These are phyloP conservation scores for Aquilaria yunnanensis DNA, from an alignment of 345 rosid species.

Conservation along the genomic window DNA sequence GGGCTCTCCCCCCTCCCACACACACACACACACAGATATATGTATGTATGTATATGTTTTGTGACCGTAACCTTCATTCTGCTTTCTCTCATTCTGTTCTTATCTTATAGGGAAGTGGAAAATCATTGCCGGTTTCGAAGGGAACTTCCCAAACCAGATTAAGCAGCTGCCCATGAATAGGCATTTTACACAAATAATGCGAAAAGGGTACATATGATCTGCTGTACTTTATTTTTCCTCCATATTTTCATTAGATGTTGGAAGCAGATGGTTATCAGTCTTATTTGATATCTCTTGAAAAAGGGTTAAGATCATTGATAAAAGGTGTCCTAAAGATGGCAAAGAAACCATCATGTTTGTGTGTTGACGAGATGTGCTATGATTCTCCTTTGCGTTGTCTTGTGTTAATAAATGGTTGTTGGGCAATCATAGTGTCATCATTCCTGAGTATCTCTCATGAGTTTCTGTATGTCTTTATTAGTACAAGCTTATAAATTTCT, in stretches of 20 bases:
- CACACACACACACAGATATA: too few relatives aligned
- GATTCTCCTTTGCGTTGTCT: too few relatives aligned
- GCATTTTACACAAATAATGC: slow-evolving; percentile 86
- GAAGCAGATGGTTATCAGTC: slow-evolving; percentile 99
- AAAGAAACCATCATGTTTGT: slow-evolving; percentile 88
- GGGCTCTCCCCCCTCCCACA: too few relatives aligned
- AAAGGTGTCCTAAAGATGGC: slow-evolving; percentile 95
- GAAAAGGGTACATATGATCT: slow-evolving; percentile 60
- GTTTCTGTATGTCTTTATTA: too few relatives aligned
- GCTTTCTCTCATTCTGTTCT: neutral
- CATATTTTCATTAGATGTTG: slow-evolving; percentile 47
- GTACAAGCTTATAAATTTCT: too few relatives aligned
- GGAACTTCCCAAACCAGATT: slow-evolving; percentile 84
- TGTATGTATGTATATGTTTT: too few relatives aligned
- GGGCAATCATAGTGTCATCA: too few relatives aligned
- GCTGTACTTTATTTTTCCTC: slow-evolving; percentile 4
- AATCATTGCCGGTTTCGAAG: slow-evolving; percentile 96
- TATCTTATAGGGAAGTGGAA: slow-evolving; percentile 85
- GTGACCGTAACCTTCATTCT: neutral
- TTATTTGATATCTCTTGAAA: slow-evolving; percentile 98
- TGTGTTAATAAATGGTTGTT: too few relatives aligned
- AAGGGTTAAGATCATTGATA: slow-evolving; percentile 93
- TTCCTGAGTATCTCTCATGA: too few relatives aligned
- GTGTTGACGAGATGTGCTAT: slow-evolving; percentile 84
- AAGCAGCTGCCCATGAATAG: slow-evolving; percentile 96